Base-by-base conservation (phyloP, 2,329 filamentous ascomycete species). In the Fusarium sp. region DNA sequence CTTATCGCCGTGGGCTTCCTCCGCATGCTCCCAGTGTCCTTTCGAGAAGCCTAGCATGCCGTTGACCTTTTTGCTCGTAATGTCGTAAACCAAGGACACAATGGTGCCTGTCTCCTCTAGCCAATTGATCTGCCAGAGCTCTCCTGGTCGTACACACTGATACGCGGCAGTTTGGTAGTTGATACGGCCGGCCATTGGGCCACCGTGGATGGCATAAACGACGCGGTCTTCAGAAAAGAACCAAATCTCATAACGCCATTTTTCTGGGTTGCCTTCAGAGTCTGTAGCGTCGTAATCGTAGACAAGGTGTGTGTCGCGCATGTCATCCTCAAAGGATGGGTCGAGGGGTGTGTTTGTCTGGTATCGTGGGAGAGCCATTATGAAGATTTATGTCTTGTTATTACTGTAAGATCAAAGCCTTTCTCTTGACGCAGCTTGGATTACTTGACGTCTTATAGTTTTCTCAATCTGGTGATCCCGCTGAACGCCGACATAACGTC, bases 191-290 rank as follows among this genome's bases (percentile, higher is more conserved):
- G 86, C 85, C 89, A 91, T 91, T 4, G 89, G 89, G 0, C 89
- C 89, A 5, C 89, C 88, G 72, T 91, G 88, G 64, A 91, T 91
- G 27, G 86, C 85, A 73, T 91, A 91, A 68, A 91, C 86, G 57
- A 90, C 85, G 6, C 88, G 85, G 64, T 85, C 81, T 20, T 85
- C 80, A n/a, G 85, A 88, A 74, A 87, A 88, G 80, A 90, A 90
- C 89, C 89, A 91, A 77, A 91, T 86, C 69, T 91, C 89, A 74
- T 91, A 91, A 2, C 87, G 85, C 89, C 89, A 91, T 77, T 89
- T 90, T 61, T 90, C 87, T 0, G 87, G 85, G 6, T 86, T 86
- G 11, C 88, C 87, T 2, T 85, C 65, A 3, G 71, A 72, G 64
- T 88, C 85, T 62, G 86, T 79, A 1, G 86, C 88, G 45, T 86